Base-by-base conservation (phyloP, 2,329 filamentous ascomycete species). In the Diaporthe ampelina region DNA sequence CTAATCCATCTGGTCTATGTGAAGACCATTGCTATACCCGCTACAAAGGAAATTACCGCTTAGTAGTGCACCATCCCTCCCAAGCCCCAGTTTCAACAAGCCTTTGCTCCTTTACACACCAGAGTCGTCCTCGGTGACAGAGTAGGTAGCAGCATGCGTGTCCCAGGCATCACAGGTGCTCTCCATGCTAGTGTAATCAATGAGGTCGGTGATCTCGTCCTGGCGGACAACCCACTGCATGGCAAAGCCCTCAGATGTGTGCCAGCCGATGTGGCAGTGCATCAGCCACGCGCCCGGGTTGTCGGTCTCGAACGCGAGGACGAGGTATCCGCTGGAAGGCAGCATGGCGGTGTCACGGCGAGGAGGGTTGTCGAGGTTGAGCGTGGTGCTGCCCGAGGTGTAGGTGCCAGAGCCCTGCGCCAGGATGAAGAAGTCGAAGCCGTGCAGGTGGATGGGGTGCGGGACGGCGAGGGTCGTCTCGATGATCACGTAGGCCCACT, bases 221-320 rank as follows among this genome's bases (percentile, higher is more conserved):
- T 76, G 59, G 52, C 80, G 79, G 76, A 84, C 83, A 65, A 90
- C 77, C 77, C 90, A 88, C 80, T 91, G 89, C 58, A 90, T 80
- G 3, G 85, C 87, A 21, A 90, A 84, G 57, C 87, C 88, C 76
- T 86, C 84, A 50, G 80, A 81, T 24, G 87, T 84, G 78, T 90
- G 88, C 87, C 85, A 88, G 50, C 84, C 84, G 75, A 88, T 87
- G 76, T 87, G 84, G 77, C 84, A 86, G 76, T 86, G 74, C 78
- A 85, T 81, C n/a, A 86, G 77, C 85, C 86, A 88, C 3, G 74
- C 81, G 19, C 88, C 88, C 0, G 88, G 88, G 78, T 90, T 90
- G 77, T 91, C 85, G 0, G 86, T 83, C 73, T 83, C 77, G 77
- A 88, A 90, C 0, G 84, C 88, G 11, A 90, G 80, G 4, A 86